phyloP scores from a whole-genome alignment of 169 alveolate genomes.

The Cryptosporidium muris region DNA sequence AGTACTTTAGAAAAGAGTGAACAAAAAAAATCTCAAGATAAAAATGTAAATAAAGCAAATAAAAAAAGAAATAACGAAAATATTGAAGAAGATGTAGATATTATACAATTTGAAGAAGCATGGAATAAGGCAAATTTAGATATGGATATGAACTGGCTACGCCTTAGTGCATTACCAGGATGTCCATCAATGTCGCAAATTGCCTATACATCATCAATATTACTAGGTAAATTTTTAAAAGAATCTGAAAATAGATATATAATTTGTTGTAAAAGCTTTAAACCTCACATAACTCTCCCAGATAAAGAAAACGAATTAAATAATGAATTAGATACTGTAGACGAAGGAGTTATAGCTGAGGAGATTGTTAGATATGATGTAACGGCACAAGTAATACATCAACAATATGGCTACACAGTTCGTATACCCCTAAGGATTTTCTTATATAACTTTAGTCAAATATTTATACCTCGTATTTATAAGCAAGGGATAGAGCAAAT shows the following conservation, averaged over 20 bases:
- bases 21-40: slow-evolving; percentile 19
- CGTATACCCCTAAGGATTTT: slow-evolving; percentile 45
- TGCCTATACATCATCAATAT: slow-evolving; percentile 16
- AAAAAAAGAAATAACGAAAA: slow-evolving; percentile 23
- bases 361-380: slow-evolving; percentile 25
- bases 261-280: slow-evolving; percentile 43
- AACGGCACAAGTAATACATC: slow-evolving; percentile 49
- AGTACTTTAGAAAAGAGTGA: slow-evolving; percentile 38
- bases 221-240: slow-evolving; percentile 20
- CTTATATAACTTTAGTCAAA: slow-evolving; percentile 57
- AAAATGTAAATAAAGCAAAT: neutral
- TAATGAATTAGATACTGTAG: neutral
- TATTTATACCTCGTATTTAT: slow-evolving; percentile 59
- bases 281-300: too few species aligned
- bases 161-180: slow-evolving; percentile 67
- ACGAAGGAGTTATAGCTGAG: slow-evolving; percentile 18
- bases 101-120: slow-evolving; percentile 26
- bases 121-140: slow-evolving; percentile 41
- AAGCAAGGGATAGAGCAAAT: slow-evolving; percentile 49
- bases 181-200: slow-evolving; percentile 68
- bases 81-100: slow-evolving; percentile 61
- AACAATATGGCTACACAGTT: slow-evolving; percentile 60
- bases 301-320: slow-evolving; percentile 16
- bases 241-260: slow-evolving; percentile 13
- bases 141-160: slow-evolving; percentile 44